Evolutionary conservation across 176 grass and related monocot genomes (phyloP).

Genomic region (Coix lacrymajobi): DNA sequence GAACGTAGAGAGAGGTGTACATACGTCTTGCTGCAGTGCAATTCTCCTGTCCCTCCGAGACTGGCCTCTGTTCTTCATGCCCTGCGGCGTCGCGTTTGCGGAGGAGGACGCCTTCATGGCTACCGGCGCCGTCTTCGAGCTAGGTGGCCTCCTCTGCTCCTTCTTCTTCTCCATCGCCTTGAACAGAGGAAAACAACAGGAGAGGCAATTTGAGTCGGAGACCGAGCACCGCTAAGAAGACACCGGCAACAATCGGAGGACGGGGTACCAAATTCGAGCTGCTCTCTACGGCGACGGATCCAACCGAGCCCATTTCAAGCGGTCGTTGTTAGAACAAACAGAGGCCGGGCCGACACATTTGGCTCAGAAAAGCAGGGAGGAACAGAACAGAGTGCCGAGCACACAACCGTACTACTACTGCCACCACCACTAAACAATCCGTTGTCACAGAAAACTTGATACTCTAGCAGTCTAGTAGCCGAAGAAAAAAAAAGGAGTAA

Average conservation of each 20-base stretch:
- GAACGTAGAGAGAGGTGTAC: background rate
- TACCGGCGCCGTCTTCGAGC: slow-evolving; percentile 33
- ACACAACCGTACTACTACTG: background rate
- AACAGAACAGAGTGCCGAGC: background rate
- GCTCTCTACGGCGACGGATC: slow-evolving; percentile 39
- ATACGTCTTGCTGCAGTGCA: slow-evolving; percentile 84
- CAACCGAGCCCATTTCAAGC: slow-evolving; percentile 50
- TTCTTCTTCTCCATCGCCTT: slow-evolving; percentile 66
- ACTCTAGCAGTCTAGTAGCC: no score
- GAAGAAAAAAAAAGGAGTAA: background rate
- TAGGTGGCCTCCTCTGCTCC: slow-evolving; percentile 43
- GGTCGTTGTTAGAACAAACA: slow-evolving; percentile 15
- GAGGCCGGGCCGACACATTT: background rate
- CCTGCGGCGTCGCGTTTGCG: background rate
- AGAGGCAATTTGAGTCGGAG: slow-evolving; percentile 13
- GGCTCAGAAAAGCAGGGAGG: background rate
- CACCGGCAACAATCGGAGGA: background rate
- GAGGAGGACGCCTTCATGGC: slow-evolving; percentile 18
- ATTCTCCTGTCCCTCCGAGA: slow-evolving; percentile 65
- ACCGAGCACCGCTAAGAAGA: background rate
- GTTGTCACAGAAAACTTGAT: background rate
- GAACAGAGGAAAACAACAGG: slow-evolving; percentile 1
- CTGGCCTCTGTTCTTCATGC: slow-evolving; percentile 33
- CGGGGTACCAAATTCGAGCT: slow-evolving; percentile 49
- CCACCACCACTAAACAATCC: background rate